These are phyloP conservation scores for Austroboletus niveus DNA, from an alignment of 1,284 basidiomycete species.

Conservation along the genomic window DNA sequence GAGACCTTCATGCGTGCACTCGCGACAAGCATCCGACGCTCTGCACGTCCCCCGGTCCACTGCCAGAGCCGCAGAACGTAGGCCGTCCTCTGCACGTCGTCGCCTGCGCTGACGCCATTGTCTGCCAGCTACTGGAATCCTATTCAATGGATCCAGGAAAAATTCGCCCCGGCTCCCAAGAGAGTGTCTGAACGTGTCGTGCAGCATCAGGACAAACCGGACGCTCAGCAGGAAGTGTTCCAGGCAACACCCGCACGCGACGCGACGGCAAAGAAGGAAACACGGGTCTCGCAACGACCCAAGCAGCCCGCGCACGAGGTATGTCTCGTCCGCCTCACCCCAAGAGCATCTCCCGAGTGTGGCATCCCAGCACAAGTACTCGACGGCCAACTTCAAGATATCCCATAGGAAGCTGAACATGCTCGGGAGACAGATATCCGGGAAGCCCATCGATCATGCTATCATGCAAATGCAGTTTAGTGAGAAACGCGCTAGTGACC, in stretches of 20 bases:
- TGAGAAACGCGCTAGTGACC: constrained; percentile 83
- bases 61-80: constrained; percentile 44
- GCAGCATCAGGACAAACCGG: constrained; percentile 46
- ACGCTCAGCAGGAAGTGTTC: constrained; percentile 25
- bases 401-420: constrained; percentile 91
- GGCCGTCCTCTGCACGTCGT: constrained; percentile 14
- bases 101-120: constrained; percentile 2
- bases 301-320: constrained; percentile 31
- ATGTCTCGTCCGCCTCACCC: not conserved
- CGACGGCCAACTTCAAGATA: constrained; percentile 90
- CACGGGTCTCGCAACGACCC: constrained; percentile 10
- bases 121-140: constrained; percentile 47
- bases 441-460: constrained; percentile 89
- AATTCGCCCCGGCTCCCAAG: constrained; percentile 44
- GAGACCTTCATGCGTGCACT: constrained; percentile 35
- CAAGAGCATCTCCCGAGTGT: constrained; percentile 6
- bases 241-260: constrained; percentile 6
- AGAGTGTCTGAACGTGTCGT: constrained; percentile 44
- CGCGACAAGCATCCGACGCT: constrained; percentile 15
- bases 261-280: constrained; percentile 8
- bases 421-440: constrained; percentile 83
- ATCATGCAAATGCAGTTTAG: constrained; percentile 97
- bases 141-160: constrained; percentile 62
- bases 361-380: constrained; percentile 75
- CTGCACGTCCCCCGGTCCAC: constrained; percentile 31